phyloP scores from a whole-genome alignment of 1,284 basidiomycete genomes.

The Taiwanofungus camphoratus region DNA sequence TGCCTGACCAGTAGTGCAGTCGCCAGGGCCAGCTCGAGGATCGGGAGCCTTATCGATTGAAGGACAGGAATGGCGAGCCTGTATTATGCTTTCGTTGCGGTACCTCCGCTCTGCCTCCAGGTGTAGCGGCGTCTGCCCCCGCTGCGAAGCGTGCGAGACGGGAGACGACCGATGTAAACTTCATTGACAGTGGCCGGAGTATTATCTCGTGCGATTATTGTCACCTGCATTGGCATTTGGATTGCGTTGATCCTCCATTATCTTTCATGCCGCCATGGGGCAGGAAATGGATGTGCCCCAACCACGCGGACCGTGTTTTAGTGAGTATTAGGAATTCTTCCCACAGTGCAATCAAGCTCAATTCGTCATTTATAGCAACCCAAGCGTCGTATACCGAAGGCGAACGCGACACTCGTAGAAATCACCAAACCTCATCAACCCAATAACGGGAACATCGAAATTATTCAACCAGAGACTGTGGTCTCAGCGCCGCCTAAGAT shows the following conservation, averaged over 20 bases:
- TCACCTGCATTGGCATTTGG: conserved; percentile 92
- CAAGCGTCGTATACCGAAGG: conserved; percentile 72
- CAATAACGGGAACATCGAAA: conserved; percentile 92
- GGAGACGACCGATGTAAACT: conserved; percentile 23
- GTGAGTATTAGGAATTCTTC: conserved; percentile 38
- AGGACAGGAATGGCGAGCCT: conserved; percentile 77
- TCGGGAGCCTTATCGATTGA: conserved; percentile 83
- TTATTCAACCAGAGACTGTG: conserved; percentile 64
- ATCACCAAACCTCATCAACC: conserved; percentile 62
- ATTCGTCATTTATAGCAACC: conserved; percentile 44
- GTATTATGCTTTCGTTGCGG: conserved; percentile 90
- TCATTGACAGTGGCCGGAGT: conserved; percentile 52
- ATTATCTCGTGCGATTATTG: conserved; percentile 97
- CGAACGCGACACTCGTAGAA: conserved; percentile 60
- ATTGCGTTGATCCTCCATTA: conserved; percentile 91
- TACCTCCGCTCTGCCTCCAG: conserved; percentile 63
- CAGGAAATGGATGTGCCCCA: conserved; percentile 99
- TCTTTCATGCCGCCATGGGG: conserved; percentile 79
- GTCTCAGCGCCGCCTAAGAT: conserved; percentile 38
- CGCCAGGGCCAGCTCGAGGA: conserved; percentile 88
- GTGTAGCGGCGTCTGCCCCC: conserved; percentile 42
- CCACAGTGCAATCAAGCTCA: not conserved
- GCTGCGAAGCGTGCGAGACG: conserved; percentile 50
- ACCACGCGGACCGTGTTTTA: conserved; percentile 80
- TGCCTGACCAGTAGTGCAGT: conserved; percentile 37